Conservation (phyloP, 1,139 yeast species). For the Hemisphaericaspora lyxosophila region DNA sequence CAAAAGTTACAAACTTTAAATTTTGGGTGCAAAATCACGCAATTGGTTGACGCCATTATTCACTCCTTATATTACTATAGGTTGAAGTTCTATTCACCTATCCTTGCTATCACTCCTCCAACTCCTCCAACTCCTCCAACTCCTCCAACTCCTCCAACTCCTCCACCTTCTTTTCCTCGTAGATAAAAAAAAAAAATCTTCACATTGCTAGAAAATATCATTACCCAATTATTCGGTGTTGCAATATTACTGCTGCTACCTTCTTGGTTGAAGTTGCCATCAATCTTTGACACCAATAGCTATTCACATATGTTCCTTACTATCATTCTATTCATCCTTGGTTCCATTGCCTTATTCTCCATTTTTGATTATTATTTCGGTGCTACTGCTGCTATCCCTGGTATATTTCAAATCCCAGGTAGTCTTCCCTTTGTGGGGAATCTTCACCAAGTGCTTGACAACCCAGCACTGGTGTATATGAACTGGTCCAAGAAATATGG, state of each 20-base stretch:
- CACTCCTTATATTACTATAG: no score
- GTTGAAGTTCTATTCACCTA: neutral
- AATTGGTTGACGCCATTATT: no score
- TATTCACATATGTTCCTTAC: neutral
- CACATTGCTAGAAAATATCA: neutral
- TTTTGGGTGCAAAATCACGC: no score
- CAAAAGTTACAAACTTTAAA: no score
- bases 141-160: no score
- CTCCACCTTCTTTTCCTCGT: neutral
- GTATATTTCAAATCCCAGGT: conserved; percentile 42
- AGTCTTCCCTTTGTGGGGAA: conserved; percentile 57
- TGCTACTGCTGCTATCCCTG: conserved; percentile 2
- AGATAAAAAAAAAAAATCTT: neutral
- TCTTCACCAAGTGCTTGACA: conserved; percentile 43
- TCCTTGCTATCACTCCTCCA: no score
- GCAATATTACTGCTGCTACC: no score
- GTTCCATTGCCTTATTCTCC: neutral
- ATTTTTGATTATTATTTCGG: conserved; percentile 1
- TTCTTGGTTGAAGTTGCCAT: no score
- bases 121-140: no score
- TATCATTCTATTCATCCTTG: neutral
- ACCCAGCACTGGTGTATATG: conserved; percentile 53
- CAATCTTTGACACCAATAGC: conserved; percentile 1
- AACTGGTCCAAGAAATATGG: conserved; percentile 49
- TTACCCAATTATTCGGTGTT: no score